A percentile compares a stretch with the other conserved stretches of the same genome.
These are phyloP conservation scores for Turritis glabra DNA, from an alignment of 345 rosid species.

Conservation along the genomic window DNA sequence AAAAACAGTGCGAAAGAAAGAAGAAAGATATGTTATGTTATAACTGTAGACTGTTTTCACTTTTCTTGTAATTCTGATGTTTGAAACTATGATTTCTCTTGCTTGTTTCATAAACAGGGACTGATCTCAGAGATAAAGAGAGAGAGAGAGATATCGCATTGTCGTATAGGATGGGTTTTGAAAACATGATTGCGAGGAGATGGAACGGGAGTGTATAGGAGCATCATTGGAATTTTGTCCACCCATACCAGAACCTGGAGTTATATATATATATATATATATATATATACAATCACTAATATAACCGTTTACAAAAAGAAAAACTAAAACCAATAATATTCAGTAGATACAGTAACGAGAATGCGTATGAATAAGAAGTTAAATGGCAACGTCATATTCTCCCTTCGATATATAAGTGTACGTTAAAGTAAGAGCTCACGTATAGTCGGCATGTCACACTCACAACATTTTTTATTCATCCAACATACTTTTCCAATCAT, in stretches of 20 bases:
- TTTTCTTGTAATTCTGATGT: background rate
- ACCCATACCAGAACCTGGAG: conserved; percentile 14
- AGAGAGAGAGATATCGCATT: background rate
- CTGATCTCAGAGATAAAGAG: background rate
- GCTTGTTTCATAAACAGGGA: background rate
- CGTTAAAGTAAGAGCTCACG: conserved; percentile 40
- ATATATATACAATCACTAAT: background rate
- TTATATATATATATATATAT: too few relatives aligned
- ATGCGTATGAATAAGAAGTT: conserved; percentile 21
- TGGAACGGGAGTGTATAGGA: background rate
- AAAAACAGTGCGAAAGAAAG: background rate
- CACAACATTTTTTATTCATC: conserved; percentile 22
- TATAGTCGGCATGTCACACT: conserved; percentile 33
- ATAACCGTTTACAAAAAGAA: background rate
- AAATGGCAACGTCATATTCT: conserved; percentile 30
- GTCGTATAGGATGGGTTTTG: background rate
- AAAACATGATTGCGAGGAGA: conserved; percentile 14
- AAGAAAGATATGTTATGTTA: background rate
- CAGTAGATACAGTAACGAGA: conserved; percentile 11
- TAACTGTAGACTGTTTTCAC: background rate
- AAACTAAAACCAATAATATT: background rate
- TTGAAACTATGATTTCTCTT: background rate
- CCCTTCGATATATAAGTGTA: conserved; percentile 15
- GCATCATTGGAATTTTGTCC: background rate
- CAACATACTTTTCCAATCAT: conserved; percentile 35